phyloP scores from a whole-genome alignment of 805 yeast genomes.

The Yueomyces sp. region DNA sequence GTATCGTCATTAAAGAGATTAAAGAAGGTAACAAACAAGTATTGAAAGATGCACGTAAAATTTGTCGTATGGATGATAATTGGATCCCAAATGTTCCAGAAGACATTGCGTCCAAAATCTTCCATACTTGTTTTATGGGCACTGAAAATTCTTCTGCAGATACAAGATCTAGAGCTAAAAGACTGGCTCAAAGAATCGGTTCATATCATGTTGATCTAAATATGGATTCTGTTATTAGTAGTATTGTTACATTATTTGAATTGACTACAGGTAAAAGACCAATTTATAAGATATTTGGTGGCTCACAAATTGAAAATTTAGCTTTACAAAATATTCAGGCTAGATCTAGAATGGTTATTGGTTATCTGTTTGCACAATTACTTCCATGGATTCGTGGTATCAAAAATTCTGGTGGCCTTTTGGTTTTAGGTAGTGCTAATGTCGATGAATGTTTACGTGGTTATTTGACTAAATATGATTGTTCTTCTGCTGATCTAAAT shows the following conservation, averaged over 20 bases:
- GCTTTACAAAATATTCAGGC: conserved; percentile 97
- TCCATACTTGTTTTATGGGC: conserved; percentile 93
- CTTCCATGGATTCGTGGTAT: conserved; percentile 87
- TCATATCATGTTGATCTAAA: conserved; percentile 84
- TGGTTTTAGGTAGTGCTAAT: conserved; percentile 91
- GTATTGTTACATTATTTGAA: conserved; percentile 67
- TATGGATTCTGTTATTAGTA: conserved; percentile 72
- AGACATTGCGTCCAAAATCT: conserved; percentile 62
- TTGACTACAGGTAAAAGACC: conserved; percentile 87
- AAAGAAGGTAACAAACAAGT: conserved; percentile 62
- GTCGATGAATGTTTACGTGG: conserved; percentile 96
- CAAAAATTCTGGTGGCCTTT: conserved; percentile 47
- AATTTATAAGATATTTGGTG: conserved; percentile 84
- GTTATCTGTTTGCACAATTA: conserved; percentile 85
- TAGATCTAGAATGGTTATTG: conserved; percentile 83
- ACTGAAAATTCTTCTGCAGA: conserved; percentile 84
- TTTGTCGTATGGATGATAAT: conserved; percentile 42
- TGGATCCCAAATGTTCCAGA: conserved; percentile 66
- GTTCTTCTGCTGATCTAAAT: conserved; percentile 93
- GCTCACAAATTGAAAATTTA: conserved; percentile 78
- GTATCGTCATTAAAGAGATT: conserved; percentile 63
- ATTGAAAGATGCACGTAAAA: conserved; percentile 54
- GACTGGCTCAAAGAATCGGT: conserved; percentile 62
- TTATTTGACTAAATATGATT: conserved; percentile 90
- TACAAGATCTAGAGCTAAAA: conserved; percentile 72